phyloP scores from a whole-genome alignment of 345 rosid species.

The Combretum micranthum region DNA sequence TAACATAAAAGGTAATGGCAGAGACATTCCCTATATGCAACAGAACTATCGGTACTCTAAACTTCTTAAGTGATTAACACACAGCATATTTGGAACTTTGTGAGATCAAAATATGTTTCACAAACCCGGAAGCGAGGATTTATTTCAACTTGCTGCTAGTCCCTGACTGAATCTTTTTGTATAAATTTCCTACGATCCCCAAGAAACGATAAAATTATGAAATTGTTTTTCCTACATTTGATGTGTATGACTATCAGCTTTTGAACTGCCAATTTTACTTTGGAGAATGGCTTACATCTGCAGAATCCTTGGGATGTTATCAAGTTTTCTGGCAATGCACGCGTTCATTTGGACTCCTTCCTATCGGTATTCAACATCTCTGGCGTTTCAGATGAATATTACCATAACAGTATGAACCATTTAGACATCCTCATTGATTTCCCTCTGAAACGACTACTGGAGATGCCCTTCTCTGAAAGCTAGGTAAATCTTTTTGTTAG shows the following conservation, averaged over 20 bases:
- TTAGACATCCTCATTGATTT: not conserved
- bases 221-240: too few species aligned
- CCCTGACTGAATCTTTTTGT: not conserved
- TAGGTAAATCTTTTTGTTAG: slow-evolving; percentile 21
- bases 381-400: slow-evolving; percentile 83
- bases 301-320: slow-evolving; percentile 95
- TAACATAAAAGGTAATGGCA: too few species aligned
- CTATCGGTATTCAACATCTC: slow-evolving; percentile 71
- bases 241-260: too few species aligned
- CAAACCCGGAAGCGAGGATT: too few species aligned
- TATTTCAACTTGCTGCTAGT: too few species aligned
- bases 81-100: too few species aligned
- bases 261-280: too few species aligned
- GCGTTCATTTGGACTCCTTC: slow-evolving; percentile 79
- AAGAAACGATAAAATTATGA: too few species aligned
- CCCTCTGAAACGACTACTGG: not conserved
- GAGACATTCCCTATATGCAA: too few species aligned
- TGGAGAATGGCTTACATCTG: slow-evolving; percentile 11
- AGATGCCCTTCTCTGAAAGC: not conserved
- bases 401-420: slow-evolving; percentile 51
- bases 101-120: too few species aligned
- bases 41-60: too few species aligned
- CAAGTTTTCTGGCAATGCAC: slow-evolving; percentile 63
- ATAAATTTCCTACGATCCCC: slow-evolving; percentile 1
- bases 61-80: too few species aligned